Base-by-base conservation (phyloP, 768 basidiomycete species). In the Cystofilobasidium macerans region DNA sequence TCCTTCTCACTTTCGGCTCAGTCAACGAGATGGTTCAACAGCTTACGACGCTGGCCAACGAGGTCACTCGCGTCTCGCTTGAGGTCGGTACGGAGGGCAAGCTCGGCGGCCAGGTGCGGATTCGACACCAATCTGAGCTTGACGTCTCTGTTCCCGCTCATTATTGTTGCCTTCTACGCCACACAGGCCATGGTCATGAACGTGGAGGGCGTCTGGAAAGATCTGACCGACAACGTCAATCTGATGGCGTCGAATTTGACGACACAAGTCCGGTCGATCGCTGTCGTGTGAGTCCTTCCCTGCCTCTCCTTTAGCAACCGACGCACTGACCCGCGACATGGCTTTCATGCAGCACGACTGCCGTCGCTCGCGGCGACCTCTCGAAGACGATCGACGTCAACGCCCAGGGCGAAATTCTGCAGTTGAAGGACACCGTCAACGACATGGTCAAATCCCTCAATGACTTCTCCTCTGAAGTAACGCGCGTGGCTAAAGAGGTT, bases 1-100 rank as follows among this genome's bases (percentile, higher is more conserved):
- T 32, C 22, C 0, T 28, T 57, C 18, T 53, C 40, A 6, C 2
- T 60, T 36, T 6, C 47, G 6, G n/a, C 24, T 93, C 91, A 1
- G 90, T 97, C 45, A 97, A 97, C 73, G 87, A 84, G 62, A 97
- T 97, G 93, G 95, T 92, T 14, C 87, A 79, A 26, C 85, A 87
- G 72, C 75, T 89, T 38, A 84, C 81, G n/a, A 86, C 85, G 0
- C 81, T 62, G 72, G 81, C 78, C 33, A 80, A 62, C 24, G 75
- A 64, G 80, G 77, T 87, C 33, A 87, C 85, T 7, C 81, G 87
- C 69, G 86, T 94, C 57, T 89, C 90, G 1, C 76, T 88, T 73
- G 89, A 92, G 71, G 89, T 92, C 72, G 90, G 94, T 53, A 97
- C 94, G 20, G 91, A 97, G 73, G 94, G 95, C n/a, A 95, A 97